Base-by-base conservation (phyloP, 306 rosid species). In the Vigna angularis region DNA sequence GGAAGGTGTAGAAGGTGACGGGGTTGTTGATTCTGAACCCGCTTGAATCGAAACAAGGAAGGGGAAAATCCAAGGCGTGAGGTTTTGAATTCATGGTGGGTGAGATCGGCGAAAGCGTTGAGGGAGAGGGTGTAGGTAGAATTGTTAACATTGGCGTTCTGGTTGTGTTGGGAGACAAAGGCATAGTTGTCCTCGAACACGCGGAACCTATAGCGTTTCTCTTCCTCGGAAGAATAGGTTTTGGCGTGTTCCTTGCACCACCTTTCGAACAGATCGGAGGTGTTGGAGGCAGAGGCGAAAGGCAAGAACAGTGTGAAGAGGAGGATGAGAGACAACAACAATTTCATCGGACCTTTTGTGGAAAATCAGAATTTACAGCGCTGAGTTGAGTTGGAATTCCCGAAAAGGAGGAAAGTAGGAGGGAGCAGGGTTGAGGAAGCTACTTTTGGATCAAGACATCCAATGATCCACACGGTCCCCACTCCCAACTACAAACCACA, bases 71-170 rank as follows among this genome's bases (percentile, higher is more conserved):
- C 95, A 42, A 92, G 86, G 34, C 92, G 98, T 82, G 92, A 83
- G 86, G 85, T 72, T 81, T 83, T 90, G 87, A 94, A 94, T 84
- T 94, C 97, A 34, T 83, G 90, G 86, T 88, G 90, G 24, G 93
- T 86, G 70, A 94, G 95, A 90, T 92, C 97, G 15, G 98, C 91
- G 34, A 88, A 90, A 42, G 91, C 87, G 85, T 94, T 94, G 59
- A 94, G 90, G 42, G 93, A 90, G 36, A 92, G 97, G 44, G 89
- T 79, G 55, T 82, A 89, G 72, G 82, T 78, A 5, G 90, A 89
- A 87, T 88, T 81, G 86, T 88, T 81, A 87, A 85, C 79, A 87
- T 88, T 82, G 4, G 66, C 82, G 64, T 80, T 13, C 51, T 74
- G 51, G 47, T 94, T 94, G 81, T 91, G 96, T 32, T 70, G 62